Percentiles rank a stretch among this genome's conserved stretches.
phyloP scores from a whole-genome alignment of 2,329 filamentous ascomycete species.

The Colletotrichum graminicola region DNA sequence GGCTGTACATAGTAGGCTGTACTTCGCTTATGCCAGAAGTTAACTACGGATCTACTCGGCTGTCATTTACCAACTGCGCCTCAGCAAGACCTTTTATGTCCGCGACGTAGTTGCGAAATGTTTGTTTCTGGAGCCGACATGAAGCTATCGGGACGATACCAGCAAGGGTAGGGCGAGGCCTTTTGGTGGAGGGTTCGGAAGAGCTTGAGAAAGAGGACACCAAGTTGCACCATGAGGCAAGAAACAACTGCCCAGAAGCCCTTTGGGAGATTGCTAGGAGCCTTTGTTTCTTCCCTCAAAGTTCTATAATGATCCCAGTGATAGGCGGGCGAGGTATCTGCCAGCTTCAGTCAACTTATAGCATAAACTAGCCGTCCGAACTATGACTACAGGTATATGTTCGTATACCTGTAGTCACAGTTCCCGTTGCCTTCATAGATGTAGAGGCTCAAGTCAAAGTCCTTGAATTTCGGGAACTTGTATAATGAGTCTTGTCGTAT shows the following conservation, averaged over 20 bases:
- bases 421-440: not conserved
- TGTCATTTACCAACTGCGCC: not conserved
- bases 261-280: fast-evolving
- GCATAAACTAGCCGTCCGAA: not conserved
- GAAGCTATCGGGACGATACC: not conserved
- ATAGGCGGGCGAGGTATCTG: not conserved
- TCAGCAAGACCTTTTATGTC: too few relatives aligned
- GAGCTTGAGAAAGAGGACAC: too few relatives aligned
- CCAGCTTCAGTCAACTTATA: not conserved
- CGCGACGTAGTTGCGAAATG: not conserved
- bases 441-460: not conserved
- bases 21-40: not conserved
- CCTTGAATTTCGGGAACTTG: fast-evolving
- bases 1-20: not conserved
- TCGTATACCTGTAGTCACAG: too few relatives aligned
- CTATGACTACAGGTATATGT: too few relatives aligned
- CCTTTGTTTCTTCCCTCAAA: too few relatives aligned
- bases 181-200: not conserved
- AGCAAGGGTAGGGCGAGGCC: not conserved
- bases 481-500: not conserved
- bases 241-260: too few relatives aligned
- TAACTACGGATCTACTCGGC: not conserved
- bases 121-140: not conserved
- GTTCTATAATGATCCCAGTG: not conserved
- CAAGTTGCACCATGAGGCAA: too few relatives aligned